phyloP scores from a whole-genome alignment of 108 stramenopile species.

The Cyclotella sp. region DNA sequence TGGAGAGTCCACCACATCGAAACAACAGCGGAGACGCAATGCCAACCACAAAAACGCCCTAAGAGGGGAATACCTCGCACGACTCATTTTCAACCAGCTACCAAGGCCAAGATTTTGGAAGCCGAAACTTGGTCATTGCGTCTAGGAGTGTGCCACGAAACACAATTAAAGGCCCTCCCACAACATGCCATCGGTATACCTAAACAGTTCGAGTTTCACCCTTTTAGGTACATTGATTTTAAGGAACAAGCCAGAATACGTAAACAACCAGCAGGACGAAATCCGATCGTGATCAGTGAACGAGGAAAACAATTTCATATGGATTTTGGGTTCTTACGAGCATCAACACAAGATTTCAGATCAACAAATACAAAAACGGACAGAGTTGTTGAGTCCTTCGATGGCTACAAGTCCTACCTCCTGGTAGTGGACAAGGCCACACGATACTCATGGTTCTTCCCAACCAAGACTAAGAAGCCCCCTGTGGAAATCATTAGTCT shows the following conservation, averaged over 20 bases:
- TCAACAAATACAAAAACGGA: neutral
- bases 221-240: conserved; percentile 14
- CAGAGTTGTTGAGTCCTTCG: conserved; percentile 5
- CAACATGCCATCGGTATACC: conserved; percentile 11
- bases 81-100: neutral
- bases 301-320: conserved; percentile 12
- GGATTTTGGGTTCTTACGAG: conserved; percentile 28
- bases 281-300: neutral
- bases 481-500: neutral
- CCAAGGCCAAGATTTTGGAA: conserved; percentile 7
- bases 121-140: conserved; percentile 13
- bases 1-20: too few relatives aligned
- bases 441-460: neutral
- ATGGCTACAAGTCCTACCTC: too few relatives aligned
- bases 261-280: neutral
- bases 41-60: neutral
- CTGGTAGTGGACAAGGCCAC: conserved; percentile 1
- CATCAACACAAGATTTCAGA: neutral
- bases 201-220: conserved; percentile 3
- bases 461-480: too few relatives aligned
- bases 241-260: conserved; percentile 2
- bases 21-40: neutral
- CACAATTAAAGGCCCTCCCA: neutral
- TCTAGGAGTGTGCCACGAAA: neutral
- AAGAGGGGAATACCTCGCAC: neutral